Evolutionary conservation across 2,329 filamentous ascomycete species (phyloP).

Genomic region (Elsinoe fawcettii): DNA sequence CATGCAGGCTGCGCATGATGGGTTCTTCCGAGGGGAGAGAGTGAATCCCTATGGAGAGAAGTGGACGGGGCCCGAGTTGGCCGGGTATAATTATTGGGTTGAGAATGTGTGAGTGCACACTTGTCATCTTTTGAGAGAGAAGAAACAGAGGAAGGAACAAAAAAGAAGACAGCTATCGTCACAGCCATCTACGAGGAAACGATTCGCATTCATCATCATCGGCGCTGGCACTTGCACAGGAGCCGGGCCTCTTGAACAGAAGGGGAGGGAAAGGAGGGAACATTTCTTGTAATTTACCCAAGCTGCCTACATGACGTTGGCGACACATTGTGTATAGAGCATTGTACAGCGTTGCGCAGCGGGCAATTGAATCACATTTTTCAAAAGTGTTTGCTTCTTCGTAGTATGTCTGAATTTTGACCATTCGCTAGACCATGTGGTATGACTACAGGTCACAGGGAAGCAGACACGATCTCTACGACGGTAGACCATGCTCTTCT

Average conservation of each 20-base stretch:
- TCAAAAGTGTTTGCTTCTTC: neutral
- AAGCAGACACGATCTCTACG: too few species aligned
- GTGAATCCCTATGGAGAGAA: conserved; percentile 48
- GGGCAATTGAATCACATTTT: neutral
- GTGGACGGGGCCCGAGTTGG: conserved; percentile 43
- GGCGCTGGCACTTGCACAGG: neutral
- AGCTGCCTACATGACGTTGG: neutral
- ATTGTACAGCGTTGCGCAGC: neutral
- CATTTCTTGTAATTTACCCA: neutral
- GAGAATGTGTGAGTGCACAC: conserved; percentile 38
- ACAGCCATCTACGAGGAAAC: neutral
- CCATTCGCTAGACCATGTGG: too few species aligned
- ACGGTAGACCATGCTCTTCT: too few species aligned
- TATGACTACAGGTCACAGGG: too few species aligned
- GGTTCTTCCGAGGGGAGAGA: conserved; percentile 44
- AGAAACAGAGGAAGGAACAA: neutral
- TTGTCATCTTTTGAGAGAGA: neutral
- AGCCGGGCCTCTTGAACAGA: neutral
- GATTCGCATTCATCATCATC: neutral
- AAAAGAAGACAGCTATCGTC: neutral
- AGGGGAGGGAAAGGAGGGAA: neutral
- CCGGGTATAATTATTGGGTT: conserved; percentile 44
- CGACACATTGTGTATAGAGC: neutral
- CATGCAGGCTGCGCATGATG: conserved; percentile 47
- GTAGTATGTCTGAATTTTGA: neutral